Evolutionary conservation across 495 filamentous ascomycete species (phyloP), one percentile per base, ranked within the genome.

Genomic region (Oleoguttula mirabilis): DNA sequence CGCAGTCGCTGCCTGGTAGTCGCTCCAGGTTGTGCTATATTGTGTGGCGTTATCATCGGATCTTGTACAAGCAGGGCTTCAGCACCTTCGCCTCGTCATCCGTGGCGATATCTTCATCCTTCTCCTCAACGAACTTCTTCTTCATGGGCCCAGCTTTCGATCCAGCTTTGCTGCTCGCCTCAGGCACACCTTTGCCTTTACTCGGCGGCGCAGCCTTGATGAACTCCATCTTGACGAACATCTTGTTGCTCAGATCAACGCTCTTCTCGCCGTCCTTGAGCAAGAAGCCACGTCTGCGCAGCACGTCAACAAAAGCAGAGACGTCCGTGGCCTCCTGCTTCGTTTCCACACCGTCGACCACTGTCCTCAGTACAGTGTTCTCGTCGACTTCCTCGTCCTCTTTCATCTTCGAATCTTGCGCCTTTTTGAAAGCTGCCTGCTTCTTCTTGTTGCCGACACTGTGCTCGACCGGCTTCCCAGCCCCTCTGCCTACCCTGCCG

Each of bases 151-250:
- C 36, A 65, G 64, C 28, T 64, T 61, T 21, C 72, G 72, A 36
- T 80, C 65, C 52, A 74, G 79, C 47, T 68, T 75, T 36, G 6
- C 37, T 60, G 73, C 77, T 39, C 41, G 45, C 51, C 57, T 64
- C 47, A 31, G 54, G 61, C 19, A 63, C 74, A 48, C 78, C 69
- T 61, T 88, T 90, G 7, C 84, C 82, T 60, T 72, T 78, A 10
- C 68, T 61, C 3, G 82, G 79, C 28, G 76, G 67, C 19, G 69
- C 69, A 20, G 68, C 74, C 66, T 95, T 96, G 40, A 90, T 67
- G 66, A 98, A 96, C 51, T 75, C 72, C 86, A 98, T 88, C 58
- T 76, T 80, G 38, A 96, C 85, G 71, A 98, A 98, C 90, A 98
- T 98, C 65, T 83, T 93, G 64, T 98, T 98, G 24, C 68, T 72